phyloP scores from a whole-genome alignment of 225 moss, liverwort and hornwort genomes.

The Lunularia cruciata region DNA sequence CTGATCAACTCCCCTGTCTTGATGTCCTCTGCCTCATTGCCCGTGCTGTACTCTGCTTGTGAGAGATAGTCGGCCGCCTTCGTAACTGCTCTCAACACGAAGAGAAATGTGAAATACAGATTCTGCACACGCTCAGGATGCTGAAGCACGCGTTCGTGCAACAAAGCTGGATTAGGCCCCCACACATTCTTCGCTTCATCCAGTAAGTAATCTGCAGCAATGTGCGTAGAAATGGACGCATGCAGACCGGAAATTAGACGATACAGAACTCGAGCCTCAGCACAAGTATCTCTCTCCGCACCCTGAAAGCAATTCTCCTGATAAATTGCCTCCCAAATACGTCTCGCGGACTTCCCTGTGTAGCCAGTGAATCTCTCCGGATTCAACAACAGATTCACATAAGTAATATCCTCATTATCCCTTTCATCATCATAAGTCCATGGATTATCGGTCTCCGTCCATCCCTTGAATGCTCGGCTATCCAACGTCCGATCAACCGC shows the following conservation, averaged over 20 bases:
- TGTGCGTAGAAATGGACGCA: slow-evolving; percentile 80
- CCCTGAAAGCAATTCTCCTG: slow-evolving; percentile 78
- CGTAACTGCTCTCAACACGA: slow-evolving; percentile 85
- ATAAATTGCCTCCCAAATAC: slow-evolving; percentile 95
- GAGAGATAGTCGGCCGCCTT: slow-evolving; percentile 74
- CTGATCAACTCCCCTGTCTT: slow-evolving; percentile 57
- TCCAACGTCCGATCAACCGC: slow-evolving; percentile 89
- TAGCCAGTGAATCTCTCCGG: slow-evolving; percentile 85
- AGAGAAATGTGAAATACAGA: slow-evolving; percentile 88
- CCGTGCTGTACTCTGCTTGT: slow-evolving; percentile 82
- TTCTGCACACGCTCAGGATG: slow-evolving; percentile 90
- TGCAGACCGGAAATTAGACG: slow-evolving; percentile 89
- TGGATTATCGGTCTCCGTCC: slow-evolving; percentile 86
- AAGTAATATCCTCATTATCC: slow-evolving; percentile 67
- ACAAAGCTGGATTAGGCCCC: slow-evolving; percentile 66
- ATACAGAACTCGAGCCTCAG: slow-evolving; percentile 78
- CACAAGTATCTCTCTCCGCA: slow-evolving; percentile 66
- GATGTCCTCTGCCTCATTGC: slow-evolving; percentile 62
- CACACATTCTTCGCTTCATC: slow-evolving; percentile 60
- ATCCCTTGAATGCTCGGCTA: slow-evolving; percentile 67
- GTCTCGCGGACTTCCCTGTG: slow-evolving; percentile 67
- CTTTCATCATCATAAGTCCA: slow-evolving; percentile 90
- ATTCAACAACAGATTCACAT: slow-evolving; percentile 85
- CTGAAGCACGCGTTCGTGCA: slow-evolving; percentile 75
- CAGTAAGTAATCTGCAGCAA: slow-evolving; percentile 88